phyloP scores from a whole-genome alignment of 2,329 filamentous ascomycete genomes.

The Nakataea oryzae region DNA sequence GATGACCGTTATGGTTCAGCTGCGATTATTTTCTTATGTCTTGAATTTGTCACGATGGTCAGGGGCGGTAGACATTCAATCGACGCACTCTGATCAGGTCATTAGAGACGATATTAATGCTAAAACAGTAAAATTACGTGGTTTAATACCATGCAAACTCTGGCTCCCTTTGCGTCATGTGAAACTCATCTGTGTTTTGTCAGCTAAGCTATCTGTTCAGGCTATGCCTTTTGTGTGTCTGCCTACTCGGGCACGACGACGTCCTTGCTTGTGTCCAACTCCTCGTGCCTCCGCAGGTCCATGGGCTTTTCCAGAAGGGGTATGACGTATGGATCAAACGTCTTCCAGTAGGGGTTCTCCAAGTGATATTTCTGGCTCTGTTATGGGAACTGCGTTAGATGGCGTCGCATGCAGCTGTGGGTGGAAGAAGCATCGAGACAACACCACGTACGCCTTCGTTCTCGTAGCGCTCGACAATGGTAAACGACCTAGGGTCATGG shows the following conservation, averaged over 20 bases:
- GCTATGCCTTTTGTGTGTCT: too few species aligned
- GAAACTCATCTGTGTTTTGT: background rate
- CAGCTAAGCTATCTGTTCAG: background rate
- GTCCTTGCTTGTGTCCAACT: conserved; percentile 47
- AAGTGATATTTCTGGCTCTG: conserved; percentile 52
- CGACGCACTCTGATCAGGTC: conserved; percentile 13
- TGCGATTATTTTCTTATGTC: conserved; percentile 17
- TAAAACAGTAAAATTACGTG: conserved; percentile 27
- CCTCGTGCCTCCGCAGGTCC: conserved; percentile 59
- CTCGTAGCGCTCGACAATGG: conserved; percentile 64
- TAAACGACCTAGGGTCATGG: conserved; percentile 58
- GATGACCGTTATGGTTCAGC: background rate
- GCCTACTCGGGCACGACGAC: conserved; percentile 23
- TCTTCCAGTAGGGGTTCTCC: conserved; percentile 65
- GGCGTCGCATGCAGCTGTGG: background rate
- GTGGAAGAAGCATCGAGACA: too few species aligned
- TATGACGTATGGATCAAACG: conserved; percentile 64
- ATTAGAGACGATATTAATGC: conserved; percentile 27
- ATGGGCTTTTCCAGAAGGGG: conserved; percentile 58
- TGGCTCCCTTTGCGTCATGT: background rate
- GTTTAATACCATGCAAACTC: background rate
- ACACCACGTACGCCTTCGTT: conserved; percentile 44
- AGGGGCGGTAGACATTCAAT: conserved; percentile 12
- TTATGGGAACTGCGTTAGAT: conserved; percentile 9
- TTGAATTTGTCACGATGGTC: conserved; percentile 22